Evolutionary conservation across 176 grass and related monocot species (phyloP).

Genomic region (Hyparrhenia diplandra): DNA sequence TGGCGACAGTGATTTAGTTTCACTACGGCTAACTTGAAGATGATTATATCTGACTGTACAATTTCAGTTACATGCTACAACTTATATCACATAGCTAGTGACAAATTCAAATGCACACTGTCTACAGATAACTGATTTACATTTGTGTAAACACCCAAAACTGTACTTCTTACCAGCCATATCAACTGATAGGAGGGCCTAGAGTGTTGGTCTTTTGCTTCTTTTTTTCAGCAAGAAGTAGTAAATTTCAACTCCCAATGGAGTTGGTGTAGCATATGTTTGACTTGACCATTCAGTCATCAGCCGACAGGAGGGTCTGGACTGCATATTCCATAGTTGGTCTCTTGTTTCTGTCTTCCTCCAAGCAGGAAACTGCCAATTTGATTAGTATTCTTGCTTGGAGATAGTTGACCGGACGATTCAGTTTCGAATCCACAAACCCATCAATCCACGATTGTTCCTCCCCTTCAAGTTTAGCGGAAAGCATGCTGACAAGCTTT

Average conservation of each 20-base stretch:
- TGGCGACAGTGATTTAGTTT: neutral
- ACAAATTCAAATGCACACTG: neutral
- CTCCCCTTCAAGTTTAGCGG: neutral
- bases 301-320: neutral
- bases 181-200: neutral
- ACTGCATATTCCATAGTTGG: slow-evolving; percentile 7
- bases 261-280: neutral
- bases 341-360: slow-evolving; percentile 1
- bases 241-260: neutral
- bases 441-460: neutral
- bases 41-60: neutral
- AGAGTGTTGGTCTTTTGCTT: neutral
- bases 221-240: neutral
- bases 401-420: neutral
- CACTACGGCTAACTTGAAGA: neutral
- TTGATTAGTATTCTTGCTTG: slow-evolving; percentile 9
- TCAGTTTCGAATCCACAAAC: neutral
- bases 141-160: neutral
- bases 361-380: slow-evolving; percentile 19
- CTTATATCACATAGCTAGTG: neutral
- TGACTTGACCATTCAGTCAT: neutral
- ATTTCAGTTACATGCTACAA: neutral
- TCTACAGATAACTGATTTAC: neutral
- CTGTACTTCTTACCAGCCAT: neutral
- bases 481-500: slow-evolving; percentile 7